These are phyloP conservation scores for Candida multigemmis DNA, from an alignment of 805 yeast genomes.

Conservation along the genomic window DNA sequence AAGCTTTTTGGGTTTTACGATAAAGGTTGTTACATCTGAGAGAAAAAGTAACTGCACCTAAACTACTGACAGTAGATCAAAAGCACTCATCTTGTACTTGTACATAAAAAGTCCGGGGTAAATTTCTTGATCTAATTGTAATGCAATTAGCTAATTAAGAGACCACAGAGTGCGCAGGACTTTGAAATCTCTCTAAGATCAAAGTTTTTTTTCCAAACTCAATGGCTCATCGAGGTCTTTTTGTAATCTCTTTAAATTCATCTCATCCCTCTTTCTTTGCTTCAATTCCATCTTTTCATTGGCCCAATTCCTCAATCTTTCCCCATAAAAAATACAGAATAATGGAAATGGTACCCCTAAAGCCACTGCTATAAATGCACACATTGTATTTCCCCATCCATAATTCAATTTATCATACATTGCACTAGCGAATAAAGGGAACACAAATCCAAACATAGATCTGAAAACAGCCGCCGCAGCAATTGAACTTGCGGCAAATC, in stretches of 20 bases:
- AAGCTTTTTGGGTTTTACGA: too few species aligned
- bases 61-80: too few species aligned
- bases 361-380: constrained; percentile 22
- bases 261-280: constrained; percentile 39
- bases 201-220: too few species aligned
- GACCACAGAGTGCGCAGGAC: too few species aligned
- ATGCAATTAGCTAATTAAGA: too few species aligned
- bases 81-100: too few species aligned
- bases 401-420: constrained; percentile 25
- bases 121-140: too few species aligned
- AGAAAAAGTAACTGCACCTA: too few species aligned
- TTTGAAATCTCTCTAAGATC: too few species aligned
- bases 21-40: too few species aligned
- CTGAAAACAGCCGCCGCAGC: constrained; percentile 36
- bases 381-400: constrained; percentile 34
- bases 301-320: constrained; percentile 29
- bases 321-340: constrained; percentile 26
- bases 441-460: constrained; percentile 26
- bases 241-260: constrained; percentile 28
- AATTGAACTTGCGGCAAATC: constrained; percentile 28
- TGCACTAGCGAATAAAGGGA: constrained; percentile 28
- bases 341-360: constrained; percentile 32
- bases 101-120: too few species aligned
- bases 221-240: too few species aligned
- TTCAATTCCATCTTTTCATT: constrained; percentile 36